Conservation (phyloP, 345 rosid species). For the Ceriops tagal region DNA sequence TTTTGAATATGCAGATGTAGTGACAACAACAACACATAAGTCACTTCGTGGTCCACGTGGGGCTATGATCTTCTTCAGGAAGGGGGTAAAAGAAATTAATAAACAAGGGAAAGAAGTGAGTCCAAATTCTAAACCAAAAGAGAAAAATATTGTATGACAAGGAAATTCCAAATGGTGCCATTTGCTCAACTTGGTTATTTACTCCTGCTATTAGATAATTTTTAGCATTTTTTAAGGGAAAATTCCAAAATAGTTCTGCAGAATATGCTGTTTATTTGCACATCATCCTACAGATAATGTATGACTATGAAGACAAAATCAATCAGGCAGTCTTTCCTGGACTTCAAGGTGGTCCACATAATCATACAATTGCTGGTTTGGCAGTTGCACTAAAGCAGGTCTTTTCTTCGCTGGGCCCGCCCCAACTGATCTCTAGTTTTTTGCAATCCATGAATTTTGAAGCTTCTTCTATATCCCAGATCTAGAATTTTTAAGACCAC, state of each 20-base stretch:
- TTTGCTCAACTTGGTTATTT: background rate
- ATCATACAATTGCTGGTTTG: slow-evolving; percentile 84
- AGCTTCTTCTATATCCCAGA: background rate
- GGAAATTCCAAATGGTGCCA: background rate
- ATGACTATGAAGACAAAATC: slow-evolving; percentile 79
- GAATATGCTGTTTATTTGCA: background rate
- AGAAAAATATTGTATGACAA: background rate
- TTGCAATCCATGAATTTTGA: background rate
- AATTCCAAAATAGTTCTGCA: too few species aligned
- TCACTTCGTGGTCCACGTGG: slow-evolving; percentile 99
- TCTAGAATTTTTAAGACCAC: background rate
- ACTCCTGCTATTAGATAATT: background rate
- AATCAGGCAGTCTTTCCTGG: slow-evolving; percentile 96
- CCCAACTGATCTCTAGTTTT: background rate
- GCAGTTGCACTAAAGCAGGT: slow-evolving; percentile 97
- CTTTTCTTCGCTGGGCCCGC: background rate
- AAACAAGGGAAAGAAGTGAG: slow-evolving; percentile 90
- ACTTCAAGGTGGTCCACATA: slow-evolving; percentile 97
- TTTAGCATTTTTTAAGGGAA: background rate
- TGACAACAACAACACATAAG: slow-evolving; percentile 95
- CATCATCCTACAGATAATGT: slow-evolving; percentile 59
- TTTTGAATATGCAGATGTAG: slow-evolving; percentile 89
- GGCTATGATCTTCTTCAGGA: slow-evolving; percentile 95
- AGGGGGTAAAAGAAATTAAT: slow-evolving; percentile 80
- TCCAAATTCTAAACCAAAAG: slow-evolving; percentile 3